These are phyloP conservation scores for Hylodesmum podocarpum DNA, from an alignment of 306 rosid genomes.

Conservation along the genomic window DNA sequence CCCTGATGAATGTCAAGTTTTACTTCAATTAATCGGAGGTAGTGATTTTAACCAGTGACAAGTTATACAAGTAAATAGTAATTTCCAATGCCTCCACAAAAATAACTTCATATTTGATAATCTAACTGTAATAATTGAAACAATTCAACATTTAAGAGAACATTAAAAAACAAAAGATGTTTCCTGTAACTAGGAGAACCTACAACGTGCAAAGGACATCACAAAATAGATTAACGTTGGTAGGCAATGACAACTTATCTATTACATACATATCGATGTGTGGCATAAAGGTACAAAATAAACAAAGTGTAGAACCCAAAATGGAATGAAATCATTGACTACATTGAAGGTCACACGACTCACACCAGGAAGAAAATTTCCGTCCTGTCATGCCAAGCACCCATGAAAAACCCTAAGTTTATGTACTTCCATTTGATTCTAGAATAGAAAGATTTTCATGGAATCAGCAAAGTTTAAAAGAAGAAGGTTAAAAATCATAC, in stretches of 20 bases:
- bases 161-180: background rate
- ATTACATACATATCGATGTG: background rate
- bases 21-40: constrained; percentile 23
- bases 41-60: constrained; percentile 15
- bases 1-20: constrained; percentile 58
- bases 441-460: background rate
- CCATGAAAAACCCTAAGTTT: background rate
- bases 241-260: background rate
- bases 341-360: background rate
- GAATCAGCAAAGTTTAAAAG: background rate
- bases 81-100: constrained; percentile 1
- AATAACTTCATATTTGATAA: background rate
- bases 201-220: constrained; percentile 5
- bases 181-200: constrained; percentile 4
- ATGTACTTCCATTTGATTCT: background rate
- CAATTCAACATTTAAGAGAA: background rate
- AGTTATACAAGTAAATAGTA: constrained; percentile 1
- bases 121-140: background rate
- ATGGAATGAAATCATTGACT: constrained; percentile 13
- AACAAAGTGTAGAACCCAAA: background rate
- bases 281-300: background rate
- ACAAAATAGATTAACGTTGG: background rate
- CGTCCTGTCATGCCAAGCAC: background rate
- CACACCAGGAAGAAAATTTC: background rate
- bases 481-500: constrained; percentile 5